Conservation (phyloP, 2,329 filamentous ascomycete species). For the Neonectria neomacrospora region DNA sequence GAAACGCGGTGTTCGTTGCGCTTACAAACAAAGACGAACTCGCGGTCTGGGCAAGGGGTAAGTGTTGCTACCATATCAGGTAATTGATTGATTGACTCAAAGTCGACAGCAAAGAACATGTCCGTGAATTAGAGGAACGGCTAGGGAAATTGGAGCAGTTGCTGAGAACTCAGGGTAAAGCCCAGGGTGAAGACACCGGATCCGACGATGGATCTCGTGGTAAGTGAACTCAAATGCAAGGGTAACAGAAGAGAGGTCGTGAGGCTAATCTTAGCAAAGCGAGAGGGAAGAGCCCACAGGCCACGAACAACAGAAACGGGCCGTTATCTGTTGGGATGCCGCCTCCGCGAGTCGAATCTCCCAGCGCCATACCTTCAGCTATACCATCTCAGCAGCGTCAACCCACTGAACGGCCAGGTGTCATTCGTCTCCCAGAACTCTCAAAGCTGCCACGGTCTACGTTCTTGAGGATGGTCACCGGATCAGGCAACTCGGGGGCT, state of each 20-base stretch:
- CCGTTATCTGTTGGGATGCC: not conserved
- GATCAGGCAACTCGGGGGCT: not conserved
- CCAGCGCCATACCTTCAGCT: not conserved
- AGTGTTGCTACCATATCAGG: not conserved
- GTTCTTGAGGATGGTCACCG: not conserved
- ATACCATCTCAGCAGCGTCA: not conserved
- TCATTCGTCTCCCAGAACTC: not conserved
- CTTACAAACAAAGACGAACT: not conserved
- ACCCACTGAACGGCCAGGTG: not conserved
- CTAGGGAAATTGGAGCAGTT: not conserved
- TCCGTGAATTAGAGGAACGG: not conserved
- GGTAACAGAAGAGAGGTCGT: too few relatives aligned
- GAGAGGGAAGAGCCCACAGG: not conserved
- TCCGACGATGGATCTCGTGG: not conserved
- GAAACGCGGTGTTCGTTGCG: not conserved
- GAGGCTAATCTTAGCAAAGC: not conserved
- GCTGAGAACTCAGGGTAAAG: not conserved
- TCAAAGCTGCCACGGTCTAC: not conserved
- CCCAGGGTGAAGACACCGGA: not conserved
- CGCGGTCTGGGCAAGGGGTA: constrained; percentile 1
- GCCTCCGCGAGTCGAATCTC: not conserved
- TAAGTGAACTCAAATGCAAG: not conserved
- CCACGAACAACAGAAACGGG: not conserved
- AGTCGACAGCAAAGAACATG: not conserved
- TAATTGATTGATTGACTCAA: not conserved